Evolutionary conservation across 371 early-diverging fungal species (phyloP).

Genomic region (Haplosporangium sp.): DNA sequence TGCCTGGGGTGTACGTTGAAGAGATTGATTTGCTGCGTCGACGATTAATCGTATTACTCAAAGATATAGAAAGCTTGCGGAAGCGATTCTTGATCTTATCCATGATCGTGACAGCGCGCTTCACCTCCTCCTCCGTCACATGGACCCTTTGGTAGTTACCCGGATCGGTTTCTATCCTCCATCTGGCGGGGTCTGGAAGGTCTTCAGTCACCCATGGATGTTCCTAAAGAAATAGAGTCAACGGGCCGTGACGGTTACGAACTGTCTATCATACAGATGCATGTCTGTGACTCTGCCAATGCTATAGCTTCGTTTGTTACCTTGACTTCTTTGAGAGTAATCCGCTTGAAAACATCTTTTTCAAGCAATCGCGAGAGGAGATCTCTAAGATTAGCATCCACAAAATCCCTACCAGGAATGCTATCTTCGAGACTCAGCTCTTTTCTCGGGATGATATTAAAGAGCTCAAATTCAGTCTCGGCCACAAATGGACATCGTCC

Average conservation of each 20-base stretch:
- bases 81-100: conserved; percentile 60
- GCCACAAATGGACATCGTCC: conserved; percentile 98
- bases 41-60: conserved; percentile 57
- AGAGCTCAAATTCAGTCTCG: conserved; percentile 93
- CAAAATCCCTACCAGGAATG: conserved; percentile 47
- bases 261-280: background rate
- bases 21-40: conserved; percentile 47
- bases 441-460: conserved; percentile 87
- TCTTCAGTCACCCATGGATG: conserved; percentile 92
- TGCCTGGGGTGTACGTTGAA: conserved; percentile 38
- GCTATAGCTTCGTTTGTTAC: conserved; percentile 43
- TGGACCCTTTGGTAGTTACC: conserved; percentile 61
- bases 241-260: background rate
- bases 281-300: background rate
- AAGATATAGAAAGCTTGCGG: conserved; percentile 68
- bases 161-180: conserved; percentile 77
- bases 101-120: conserved; percentile 64
- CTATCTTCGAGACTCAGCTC: conserved; percentile 66
- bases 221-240: conserved; percentile 59
- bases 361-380: conserved; percentile 78
- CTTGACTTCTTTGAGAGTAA: conserved; percentile 87
- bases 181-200: conserved; percentile 67
- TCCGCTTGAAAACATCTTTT: conserved; percentile 88
- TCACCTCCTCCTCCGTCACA: conserved; percentile 80
- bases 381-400: conserved; percentile 62